phyloP scores from a whole-genome alignment of 805 yeast species.

The Candida lessepsii region DNA sequence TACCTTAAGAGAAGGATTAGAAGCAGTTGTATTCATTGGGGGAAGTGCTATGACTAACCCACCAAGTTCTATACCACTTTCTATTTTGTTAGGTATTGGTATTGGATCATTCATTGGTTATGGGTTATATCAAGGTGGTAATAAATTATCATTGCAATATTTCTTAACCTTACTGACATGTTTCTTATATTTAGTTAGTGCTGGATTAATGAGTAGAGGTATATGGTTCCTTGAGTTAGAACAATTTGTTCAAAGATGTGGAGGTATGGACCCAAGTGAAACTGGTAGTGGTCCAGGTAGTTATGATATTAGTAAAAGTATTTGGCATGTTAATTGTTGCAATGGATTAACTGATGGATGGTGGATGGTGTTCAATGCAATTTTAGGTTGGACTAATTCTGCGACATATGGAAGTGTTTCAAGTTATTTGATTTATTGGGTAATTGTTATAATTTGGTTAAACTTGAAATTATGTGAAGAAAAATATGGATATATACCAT shows the following conservation, averaged over 20 bases:
- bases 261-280: conserved; percentile 42
- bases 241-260: conserved; percentile 36
- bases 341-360: conserved; percentile 45
- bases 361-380: conserved; percentile 48
- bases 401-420: conserved; percentile 46
- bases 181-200: conserved; percentile 43
- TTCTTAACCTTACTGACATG: conserved; percentile 39
- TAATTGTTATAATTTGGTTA: conserved; percentile 30
- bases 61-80: conserved; percentile 51
- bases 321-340: conserved; percentile 50
- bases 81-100: conserved; percentile 53
- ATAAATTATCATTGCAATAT: conserved; percentile 41
- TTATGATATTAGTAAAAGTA: conserved; percentile 37
- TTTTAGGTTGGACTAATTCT: conserved; percentile 46
- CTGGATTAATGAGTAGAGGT: conserved; percentile 45
- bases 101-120: conserved; percentile 57
- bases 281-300: conserved; percentile 48
- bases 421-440: conserved; percentile 39
- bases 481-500: conserved; percentile 35
- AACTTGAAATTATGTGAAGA: conserved; percentile 35
- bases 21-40: conserved; percentile 88
- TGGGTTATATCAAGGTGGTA: conserved; percentile 39
- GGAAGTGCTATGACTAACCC: conserved; percentile 58
- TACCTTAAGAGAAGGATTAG: conserved; percentile 84
- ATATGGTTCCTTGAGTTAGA: conserved; percentile 45